A percentile compares a stretch with the other conserved stretches of the same genome.
Conservation (phyloP, 495 filamentous ascomycete species). For the Diplogelasinospora grovesii region DNA sequence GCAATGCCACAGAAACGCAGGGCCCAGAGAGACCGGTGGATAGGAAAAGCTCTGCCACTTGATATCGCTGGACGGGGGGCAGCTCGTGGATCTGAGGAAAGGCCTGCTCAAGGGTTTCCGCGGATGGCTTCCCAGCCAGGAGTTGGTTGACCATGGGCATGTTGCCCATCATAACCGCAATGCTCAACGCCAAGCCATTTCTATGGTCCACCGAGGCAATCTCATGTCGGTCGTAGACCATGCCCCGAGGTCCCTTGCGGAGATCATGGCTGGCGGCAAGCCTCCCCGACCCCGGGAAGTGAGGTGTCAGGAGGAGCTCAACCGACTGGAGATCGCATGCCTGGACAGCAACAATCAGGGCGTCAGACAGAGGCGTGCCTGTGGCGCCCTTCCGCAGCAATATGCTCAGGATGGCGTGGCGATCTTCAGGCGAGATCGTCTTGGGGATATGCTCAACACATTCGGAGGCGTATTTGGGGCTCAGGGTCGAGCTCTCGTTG, state of each 20-base stretch:
- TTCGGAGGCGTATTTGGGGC: conserved; percentile 32
- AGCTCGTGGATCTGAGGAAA: conserved; percentile 32
- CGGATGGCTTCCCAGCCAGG: conserved; percentile 30
- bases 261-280: conserved; percentile 15
- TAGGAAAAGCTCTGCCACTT: conserved; percentile 34
- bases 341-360: conserved; percentile 35
- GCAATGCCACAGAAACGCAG: conserved; percentile 31
- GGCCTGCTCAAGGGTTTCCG: conserved; percentile 30
- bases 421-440: conserved; percentile 32
- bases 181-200: conserved; percentile 33
- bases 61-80: conserved; percentile 27
- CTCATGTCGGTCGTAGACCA: conserved; percentile 31
- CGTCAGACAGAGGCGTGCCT: conserved; percentile 31
- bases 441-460: conserved; percentile 38
- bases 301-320: conserved; percentile 34
- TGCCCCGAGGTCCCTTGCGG: conserved; percentile 19
- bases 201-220: conserved; percentile 40
- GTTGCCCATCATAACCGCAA: conserved; percentile 32
- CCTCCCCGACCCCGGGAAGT: conserved; percentile 28
- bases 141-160: conserved; percentile 33
- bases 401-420: conserved; percentile 29
- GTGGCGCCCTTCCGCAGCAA: conserved; percentile 37
- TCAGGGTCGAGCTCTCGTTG: conserved; percentile 25
- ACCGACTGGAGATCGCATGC: conserved; percentile 31
- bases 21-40: conserved; percentile 29